Evolutionary conservation across 352 stramenopile genomes (phyloP).

Genomic region (Phytophthora hibernalis): DNA sequence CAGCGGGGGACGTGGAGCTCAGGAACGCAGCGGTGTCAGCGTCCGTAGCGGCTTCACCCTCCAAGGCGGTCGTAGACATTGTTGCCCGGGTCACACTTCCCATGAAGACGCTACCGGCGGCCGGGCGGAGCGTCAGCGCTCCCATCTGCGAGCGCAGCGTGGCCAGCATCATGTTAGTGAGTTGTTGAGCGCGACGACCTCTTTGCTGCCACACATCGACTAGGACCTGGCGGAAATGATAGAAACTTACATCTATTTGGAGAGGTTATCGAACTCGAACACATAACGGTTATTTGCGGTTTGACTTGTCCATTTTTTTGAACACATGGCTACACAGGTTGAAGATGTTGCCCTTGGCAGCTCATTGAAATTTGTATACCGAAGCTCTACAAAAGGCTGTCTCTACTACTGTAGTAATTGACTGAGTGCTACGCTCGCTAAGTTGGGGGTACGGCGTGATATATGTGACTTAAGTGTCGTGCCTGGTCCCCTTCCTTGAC

Average conservation of each 20-base stretch:
- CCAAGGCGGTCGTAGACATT: slow-evolving; percentile 48
- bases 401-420: slow-evolving; percentile 36
- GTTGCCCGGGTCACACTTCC: slow-evolving; percentile 33
- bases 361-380: background rate
- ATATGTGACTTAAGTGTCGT: slow-evolving; percentile 16
- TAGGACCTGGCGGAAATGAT: slow-evolving; percentile 6
- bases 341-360: slow-evolving; percentile 10
- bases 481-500: background rate
- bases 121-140: slow-evolving; percentile 64
- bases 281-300: slow-evolving; percentile 1
- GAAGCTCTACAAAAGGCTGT: slow-evolving; percentile 18
- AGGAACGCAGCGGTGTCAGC: slow-evolving; percentile 71
- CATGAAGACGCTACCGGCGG: slow-evolving; percentile 35
- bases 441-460: slow-evolving; percentile 14
- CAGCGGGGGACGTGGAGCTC: slow-evolving; percentile 58
- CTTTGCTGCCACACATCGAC: slow-evolving; percentile 36
- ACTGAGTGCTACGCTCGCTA: slow-evolving; percentile 14
- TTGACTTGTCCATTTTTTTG: background rate
- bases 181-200: slow-evolving; percentile 16
- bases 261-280: slow-evolving; percentile 9
- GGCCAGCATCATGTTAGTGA: slow-evolving; percentile 56
- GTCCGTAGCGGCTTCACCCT: slow-evolving; percentile 31
- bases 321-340: slow-evolving; percentile 31
- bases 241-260: background rate
- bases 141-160: slow-evolving; percentile 64